These are phyloP conservation scores for Leccinum longicurvipes DNA, from an alignment of 768 basidiomycete species.

Conservation along the genomic window DNA sequence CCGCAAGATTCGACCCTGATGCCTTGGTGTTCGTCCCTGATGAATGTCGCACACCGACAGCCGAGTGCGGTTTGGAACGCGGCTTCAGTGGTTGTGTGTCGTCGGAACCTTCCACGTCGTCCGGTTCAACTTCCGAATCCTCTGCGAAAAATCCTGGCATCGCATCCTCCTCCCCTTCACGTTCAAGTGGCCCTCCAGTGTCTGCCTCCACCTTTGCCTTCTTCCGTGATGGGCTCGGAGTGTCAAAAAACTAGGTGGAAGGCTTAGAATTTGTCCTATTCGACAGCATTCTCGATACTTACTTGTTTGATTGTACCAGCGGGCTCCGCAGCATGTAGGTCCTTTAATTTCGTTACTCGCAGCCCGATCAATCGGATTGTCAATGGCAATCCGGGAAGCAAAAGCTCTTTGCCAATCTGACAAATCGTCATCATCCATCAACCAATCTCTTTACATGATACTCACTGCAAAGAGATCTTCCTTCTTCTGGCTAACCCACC, in stretches of 20 bases:
- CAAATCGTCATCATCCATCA: conserved; percentile 5
- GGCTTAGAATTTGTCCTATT: not conserved
- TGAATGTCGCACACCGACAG: not conserved
- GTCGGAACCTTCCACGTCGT: conserved; percentile 11
- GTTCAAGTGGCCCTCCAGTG: conserved; percentile 17
- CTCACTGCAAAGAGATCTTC: conserved; percentile 75
- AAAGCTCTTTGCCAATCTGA: conserved; percentile 77
- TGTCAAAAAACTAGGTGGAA: conserved; percentile 54
- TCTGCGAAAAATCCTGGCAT: conserved; percentile 58
- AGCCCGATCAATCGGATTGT: conserved; percentile 84
- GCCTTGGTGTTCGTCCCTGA: conserved; percentile 1
- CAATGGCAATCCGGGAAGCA: conserved; percentile 77
- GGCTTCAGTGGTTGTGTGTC: not conserved
- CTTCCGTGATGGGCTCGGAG: conserved; percentile 37
- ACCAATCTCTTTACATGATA: not conserved
- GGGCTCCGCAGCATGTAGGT: conserved; percentile 52
- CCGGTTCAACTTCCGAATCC: conserved; percentile 18
- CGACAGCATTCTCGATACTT: conserved; percentile 17
- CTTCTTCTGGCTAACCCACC: conserved; percentile 70
- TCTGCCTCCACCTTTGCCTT: conserved; percentile 33
- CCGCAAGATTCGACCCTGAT: conserved; percentile 13
- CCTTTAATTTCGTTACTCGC: conserved; percentile 84
- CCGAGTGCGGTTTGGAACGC: conserved; percentile 15
- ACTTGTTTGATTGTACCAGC: conserved; percentile 72
- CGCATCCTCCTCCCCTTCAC: conserved; percentile 25